Conservation (phyloP, 75 land plant species). For the Isoetes taiwanensis region DNA sequence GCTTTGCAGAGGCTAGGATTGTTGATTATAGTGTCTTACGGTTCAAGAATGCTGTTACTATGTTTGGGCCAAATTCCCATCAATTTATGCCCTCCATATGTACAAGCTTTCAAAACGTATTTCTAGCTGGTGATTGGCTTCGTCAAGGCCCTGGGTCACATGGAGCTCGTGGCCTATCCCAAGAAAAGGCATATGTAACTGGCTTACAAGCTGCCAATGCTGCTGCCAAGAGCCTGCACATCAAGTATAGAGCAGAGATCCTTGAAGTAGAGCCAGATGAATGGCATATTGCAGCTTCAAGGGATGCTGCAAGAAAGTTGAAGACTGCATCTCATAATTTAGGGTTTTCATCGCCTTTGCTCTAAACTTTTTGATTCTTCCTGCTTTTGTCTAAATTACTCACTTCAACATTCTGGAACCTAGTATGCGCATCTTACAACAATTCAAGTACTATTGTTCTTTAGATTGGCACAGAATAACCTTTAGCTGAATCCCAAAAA, state of each 20-base stretch:
- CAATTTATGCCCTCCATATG: constrained; percentile 27
- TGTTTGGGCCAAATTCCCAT: constrained; percentile 32
- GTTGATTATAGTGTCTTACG: constrained; percentile 26
- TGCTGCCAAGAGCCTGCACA: constrained; percentile 9
- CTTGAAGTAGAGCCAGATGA: constrained; percentile 28
- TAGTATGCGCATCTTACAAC: too few species aligned
- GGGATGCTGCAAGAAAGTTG: constrained; percentile 9
- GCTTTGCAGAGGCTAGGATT: constrained; percentile 12
- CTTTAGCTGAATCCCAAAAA: too few species aligned
- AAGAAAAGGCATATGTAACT: constrained; percentile 35
- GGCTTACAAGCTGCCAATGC: constrained; percentile 29
- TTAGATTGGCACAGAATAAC: too few species aligned
- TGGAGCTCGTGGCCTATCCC: constrained; percentile 30
- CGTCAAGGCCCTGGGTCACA: constrained; percentile 33
- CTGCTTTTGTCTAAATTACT: too few species aligned
- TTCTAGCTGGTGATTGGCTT: constrained; percentile 34
- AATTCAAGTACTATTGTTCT: too few species aligned
- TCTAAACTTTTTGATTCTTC: too few species aligned
- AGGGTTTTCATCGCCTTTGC: constrained; percentile 18
- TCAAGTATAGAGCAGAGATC: constrained; percentile 9
- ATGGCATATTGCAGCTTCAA: constrained; percentile 20
- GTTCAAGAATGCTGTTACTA: constrained; percentile 29
- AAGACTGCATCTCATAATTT: constrained; percentile 12
- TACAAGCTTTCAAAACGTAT: constrained; percentile 28
- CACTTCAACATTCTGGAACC: too few species aligned